Base-by-base conservation (phyloP, 768 basidiomycete species). In the Nidularia pulvinata region DNA sequence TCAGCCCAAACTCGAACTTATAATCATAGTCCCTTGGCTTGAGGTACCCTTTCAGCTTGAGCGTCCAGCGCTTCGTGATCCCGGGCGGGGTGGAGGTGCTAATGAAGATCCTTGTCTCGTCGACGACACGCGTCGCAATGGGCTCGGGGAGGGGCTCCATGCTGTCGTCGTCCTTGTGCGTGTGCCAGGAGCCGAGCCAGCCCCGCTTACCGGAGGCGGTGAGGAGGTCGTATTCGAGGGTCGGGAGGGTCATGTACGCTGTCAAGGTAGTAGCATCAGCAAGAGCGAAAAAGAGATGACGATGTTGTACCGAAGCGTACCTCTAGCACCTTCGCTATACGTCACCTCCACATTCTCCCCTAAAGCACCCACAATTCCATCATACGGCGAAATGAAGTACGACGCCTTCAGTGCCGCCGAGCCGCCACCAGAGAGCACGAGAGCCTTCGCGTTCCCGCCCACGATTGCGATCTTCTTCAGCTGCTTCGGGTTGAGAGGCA, bases 381-480 rank as follows among this genome's bases (percentile, higher is more conserved):
- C 82, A 64, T 83, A 91, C 0, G 93, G 92, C 5, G 83, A 84
- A 46, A 88, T 68, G 57, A 89, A 88, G 73, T 89, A 94, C 4
- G 85, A 85, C 1, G 90, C 76, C 60, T 89, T 86, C 39, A 93
- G 73, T 2, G 81, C 77, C 0, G 89, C 91, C 11, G 85, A 87
- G 33, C 89, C 89, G 44, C 89, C 89, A 39, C 88, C 88, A 42
- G 82, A 85, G 7, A 86, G 71, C 2, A 84, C 78, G 5, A 67
- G 59, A 1, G 84, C 82, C 63, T 84, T 89, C 25, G 84, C 85
- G 57, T 89, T 90, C 5, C 82, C 81, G 6, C 91, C 91, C 33
- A 93, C 76, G 48, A 94, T 82, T 0, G 89, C 89, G 36, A 92
- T 72, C 66, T 85, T 91, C 67, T 82, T 87, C 49, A 89, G 58